Evolutionary conservation across 106 monocot genomes (phyloP), one percentile per base, ranked within the genome.

Genomic region (Chionographis japonica): DNA sequence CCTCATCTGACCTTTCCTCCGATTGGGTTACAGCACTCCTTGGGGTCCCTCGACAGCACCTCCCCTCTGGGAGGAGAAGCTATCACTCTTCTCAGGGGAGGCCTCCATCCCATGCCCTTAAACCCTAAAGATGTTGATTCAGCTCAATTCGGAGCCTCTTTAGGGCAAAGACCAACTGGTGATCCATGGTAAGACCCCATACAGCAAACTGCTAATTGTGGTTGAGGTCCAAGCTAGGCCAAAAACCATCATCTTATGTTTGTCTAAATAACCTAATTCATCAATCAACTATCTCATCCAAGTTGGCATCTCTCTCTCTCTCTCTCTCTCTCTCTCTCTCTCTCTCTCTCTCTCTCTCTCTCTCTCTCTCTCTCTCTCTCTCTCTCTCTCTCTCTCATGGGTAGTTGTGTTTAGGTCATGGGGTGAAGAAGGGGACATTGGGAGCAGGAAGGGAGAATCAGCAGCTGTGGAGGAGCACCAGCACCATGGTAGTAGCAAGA

Each of bases 391-490:
- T 2, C 5, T 8, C 16, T 39, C 18, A 43, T 68, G 20, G 58
- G 4, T 43, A 16, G 39, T 50, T 12, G 19, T 37, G 57, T 40
- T 8, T 18, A 75, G 75, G 75, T 2, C 67, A 60, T 75, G 74
- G 74, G 66, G 27, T 49, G 74, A 67, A 39, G 74, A 52, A 4
- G 74, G 12, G n/a, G 67, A 2, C 19, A 4, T 4, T 10, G 50
- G 50, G 16, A 40, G 40, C 43, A 63, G 15, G 43, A 63, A 9
- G 18, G 4, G 15, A 16, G 12, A 12, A 37, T 7, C 37, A 3
- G 52, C 46, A 38, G 54, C 0, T 37, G 67, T 8, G 1, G 46
- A 39, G 9, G 27, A 27, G 27, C 27, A 27, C 27, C 27, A 27
- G 27, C 14, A n/a, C 1, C n/a, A 17, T 38, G 8, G 54, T 42